These are phyloP conservation scores for Leucosporidium creatinivorum DNA, from an alignment of 768 basidiomycete genomes.

Conservation along the genomic window DNA sequence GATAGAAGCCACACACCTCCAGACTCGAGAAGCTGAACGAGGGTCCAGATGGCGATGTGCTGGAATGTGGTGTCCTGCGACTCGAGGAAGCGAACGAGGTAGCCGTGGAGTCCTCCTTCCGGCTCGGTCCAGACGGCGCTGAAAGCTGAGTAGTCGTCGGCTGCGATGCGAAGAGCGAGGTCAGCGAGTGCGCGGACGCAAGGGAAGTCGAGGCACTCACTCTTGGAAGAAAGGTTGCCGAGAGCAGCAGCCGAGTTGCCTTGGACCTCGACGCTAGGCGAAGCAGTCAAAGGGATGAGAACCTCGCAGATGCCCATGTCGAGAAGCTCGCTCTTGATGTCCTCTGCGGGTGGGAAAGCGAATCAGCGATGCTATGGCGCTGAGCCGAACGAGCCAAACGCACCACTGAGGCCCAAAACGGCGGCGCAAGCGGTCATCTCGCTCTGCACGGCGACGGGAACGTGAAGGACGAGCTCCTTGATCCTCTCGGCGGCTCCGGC, in stretches of 20 bases:
- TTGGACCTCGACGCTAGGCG: conserved; percentile 93
- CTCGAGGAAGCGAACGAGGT: conserved; percentile 85
- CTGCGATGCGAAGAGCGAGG: conserved; percentile 23
- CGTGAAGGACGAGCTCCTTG: conserved; percentile 89
- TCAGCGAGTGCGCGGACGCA: not conserved
- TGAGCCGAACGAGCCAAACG: conserved; percentile 38
- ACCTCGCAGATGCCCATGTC: conserved; percentile 99
- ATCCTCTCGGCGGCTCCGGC: conserved; percentile 95
- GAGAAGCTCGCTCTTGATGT: conserved; percentile 88
- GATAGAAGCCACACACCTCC: conserved; percentile 42
- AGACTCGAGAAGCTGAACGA: conserved; percentile 95
- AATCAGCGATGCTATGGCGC: conserved; percentile 3
- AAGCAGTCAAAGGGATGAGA: conserved; percentile 91
- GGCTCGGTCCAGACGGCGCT: conserved; percentile 98
- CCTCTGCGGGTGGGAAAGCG: conserved; percentile 53
- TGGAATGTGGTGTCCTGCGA: conserved; percentile 96
- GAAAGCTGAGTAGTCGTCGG: conserved; percentile 85
- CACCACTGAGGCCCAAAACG: conserved; percentile 88
- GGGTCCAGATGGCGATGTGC: conserved; percentile 99
- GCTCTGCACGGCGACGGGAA: conserved; percentile 93
- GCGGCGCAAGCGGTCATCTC: conserved; percentile 99
- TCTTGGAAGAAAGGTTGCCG: conserved; percentile 95
- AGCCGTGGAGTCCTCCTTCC: conserved; percentile 91
- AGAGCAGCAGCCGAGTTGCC: conserved; percentile 97
- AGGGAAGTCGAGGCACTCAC: conserved; percentile 44